Evolutionary conservation across 805 yeast species (phyloP).

Genomic region (Candida ovalis): DNA sequence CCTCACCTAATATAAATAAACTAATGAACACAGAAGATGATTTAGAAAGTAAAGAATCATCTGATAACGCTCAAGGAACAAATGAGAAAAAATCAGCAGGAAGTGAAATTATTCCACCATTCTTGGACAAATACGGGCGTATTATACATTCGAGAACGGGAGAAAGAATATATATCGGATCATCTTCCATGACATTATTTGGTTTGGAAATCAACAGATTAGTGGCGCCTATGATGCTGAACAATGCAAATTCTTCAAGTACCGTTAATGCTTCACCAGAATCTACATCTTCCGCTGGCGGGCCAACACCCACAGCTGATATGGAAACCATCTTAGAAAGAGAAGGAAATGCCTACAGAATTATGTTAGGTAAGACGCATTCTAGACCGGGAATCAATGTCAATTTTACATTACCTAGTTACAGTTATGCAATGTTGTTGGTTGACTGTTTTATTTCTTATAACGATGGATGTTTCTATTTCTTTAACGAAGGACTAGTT

Average conservation of each 20-base stretch:
- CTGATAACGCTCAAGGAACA: neutral
- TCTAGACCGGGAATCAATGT: constrained; percentile 66
- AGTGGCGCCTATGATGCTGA: constrained; percentile 23
- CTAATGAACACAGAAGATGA: neutral
- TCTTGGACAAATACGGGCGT: constrained; percentile 67
- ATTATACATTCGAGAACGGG: constrained; percentile 73
- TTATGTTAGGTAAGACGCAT: constrained; percentile 63
- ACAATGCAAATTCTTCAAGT: neutral
- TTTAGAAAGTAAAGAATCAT: neutral
- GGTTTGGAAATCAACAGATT: constrained; percentile 69
- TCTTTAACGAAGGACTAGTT: constrained; percentile 77
- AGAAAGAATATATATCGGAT: constrained; percentile 71
- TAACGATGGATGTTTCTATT: constrained; percentile 82
- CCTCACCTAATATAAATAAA: neutral
- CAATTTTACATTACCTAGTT: constrained; percentile 70
- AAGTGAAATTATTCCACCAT: constrained; percentile 63
- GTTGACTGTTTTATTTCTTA: constrained; percentile 75
- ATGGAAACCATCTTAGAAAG: constrained; percentile 60
- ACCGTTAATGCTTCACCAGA: constrained; percentile 11
- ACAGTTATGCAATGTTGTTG: constrained; percentile 67
- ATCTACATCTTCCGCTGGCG: constrained; percentile 5
- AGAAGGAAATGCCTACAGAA: constrained; percentile 73
- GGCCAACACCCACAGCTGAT: constrained; percentile 1
- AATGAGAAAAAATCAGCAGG: constrained; percentile 11
- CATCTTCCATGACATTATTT: constrained; percentile 78